These are phyloP conservation scores for Lentinula novae-zelandiae DNA, from an alignment of 1,284 basidiomycete species.

Conservation along the genomic window DNA sequence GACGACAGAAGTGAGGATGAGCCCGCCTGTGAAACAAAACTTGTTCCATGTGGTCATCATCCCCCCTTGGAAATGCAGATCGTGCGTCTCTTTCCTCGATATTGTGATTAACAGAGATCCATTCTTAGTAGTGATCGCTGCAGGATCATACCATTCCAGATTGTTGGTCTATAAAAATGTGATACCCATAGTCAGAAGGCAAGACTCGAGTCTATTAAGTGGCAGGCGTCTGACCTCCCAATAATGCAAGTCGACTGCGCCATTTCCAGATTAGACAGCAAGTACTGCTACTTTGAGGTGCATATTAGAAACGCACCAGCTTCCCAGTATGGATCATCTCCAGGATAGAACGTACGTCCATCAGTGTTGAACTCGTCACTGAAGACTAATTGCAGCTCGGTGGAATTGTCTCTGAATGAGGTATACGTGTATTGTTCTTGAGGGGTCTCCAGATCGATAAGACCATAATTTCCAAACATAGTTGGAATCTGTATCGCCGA, in stretches of 20 bases:
- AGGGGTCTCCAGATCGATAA: conserved; percentile 81
- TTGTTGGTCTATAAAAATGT: conserved; percentile 37
- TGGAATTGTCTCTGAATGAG: conserved; percentile 50
- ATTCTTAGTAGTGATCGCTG: conserved; percentile 71
- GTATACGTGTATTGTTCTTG: conserved; percentile 51
- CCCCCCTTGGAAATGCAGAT: conserved; percentile 45
- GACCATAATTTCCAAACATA: conserved; percentile 60
- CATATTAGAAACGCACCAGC: conserved; percentile 28
- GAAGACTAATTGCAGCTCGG: conserved; percentile 69
- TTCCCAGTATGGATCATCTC: conserved; percentile 76
- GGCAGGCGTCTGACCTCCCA: conserved; percentile 32
- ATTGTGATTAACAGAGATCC: conserved; percentile 83
- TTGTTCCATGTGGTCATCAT: conserved; percentile 84
- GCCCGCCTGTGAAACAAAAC: conserved; percentile 90
- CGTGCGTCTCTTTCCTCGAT: conserved; percentile 58
- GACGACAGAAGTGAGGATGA: conserved; percentile 70
- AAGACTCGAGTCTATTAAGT: neutral
- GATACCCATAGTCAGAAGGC: neutral
- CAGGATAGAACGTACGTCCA: conserved; percentile 77
- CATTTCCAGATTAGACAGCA: neutral
- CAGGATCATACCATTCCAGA: conserved; percentile 70
- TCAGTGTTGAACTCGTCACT: conserved; percentile 89
- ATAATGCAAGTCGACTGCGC: conserved; percentile 47
- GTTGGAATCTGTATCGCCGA: conserved; percentile 54
- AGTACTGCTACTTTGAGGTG: neutral